Conservation (phyloP, 495 filamentous ascomycete genomes). For the Neurospora tetraspora region DNA sequence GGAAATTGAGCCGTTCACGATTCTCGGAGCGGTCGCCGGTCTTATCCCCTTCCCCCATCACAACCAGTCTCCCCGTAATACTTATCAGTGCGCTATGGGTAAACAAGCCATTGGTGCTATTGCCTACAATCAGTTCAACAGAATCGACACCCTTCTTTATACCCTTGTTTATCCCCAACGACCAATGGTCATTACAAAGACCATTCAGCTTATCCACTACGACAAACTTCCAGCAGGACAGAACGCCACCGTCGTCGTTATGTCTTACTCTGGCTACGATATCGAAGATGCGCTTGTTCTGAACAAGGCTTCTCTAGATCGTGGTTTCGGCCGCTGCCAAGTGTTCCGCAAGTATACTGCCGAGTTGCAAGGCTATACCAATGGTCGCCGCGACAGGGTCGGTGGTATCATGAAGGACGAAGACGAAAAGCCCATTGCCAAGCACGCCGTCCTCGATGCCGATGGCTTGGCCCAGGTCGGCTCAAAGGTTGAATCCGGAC, state of each 20-base stretch:
- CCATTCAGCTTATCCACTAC: conserved; percentile 94
- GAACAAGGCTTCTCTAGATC: conserved; percentile 89
- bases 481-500: conserved; percentile 56
- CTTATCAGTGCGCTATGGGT: conserved; percentile 99
- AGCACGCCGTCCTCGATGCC: conserved; percentile 60
- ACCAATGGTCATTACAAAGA: conserved; percentile 92
- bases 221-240: conserved; percentile 96
- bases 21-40: conserved; percentile 93
- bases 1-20: conserved; percentile 96
- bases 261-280: conserved; percentile 99
- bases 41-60: conserved; percentile 98
- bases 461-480: conserved; percentile 85
- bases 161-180: conserved; percentile 97
- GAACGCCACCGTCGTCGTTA: conserved; percentile 93
- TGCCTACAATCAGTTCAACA: conserved; percentile 90
- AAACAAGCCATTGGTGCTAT: conserved; percentile 99
- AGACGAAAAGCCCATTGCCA: conserved; percentile 44
- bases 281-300: conserved; percentile 96
- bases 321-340: conserved; percentile 92
- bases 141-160: conserved; percentile 92
- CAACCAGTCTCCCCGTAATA: conserved; percentile 98
- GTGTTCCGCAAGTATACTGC: conserved; percentile 84
- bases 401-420: conserved; percentile 51
- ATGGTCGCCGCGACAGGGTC: conserved; percentile 66
- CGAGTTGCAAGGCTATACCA: conserved; percentile 69